Percentiles rank a stretch among this genome's conserved stretches.
Evolutionary conservation across 1,284 basidiomycete genomes (phyloP).

Genomic region (Microbotryomycetes sp.): DNA sequence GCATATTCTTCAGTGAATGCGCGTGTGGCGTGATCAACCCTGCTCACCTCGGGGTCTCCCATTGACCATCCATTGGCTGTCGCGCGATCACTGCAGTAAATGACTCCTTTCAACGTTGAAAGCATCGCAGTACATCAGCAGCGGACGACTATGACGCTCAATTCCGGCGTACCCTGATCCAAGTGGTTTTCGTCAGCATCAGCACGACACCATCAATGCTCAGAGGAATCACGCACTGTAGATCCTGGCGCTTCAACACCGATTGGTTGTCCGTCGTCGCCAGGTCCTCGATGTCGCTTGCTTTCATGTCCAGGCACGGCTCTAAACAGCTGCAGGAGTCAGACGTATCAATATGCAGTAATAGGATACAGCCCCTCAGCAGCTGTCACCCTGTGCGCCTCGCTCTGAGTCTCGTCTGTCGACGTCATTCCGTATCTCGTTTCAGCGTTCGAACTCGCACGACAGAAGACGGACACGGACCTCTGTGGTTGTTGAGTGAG

Average conservation of each 20-base stretch:
- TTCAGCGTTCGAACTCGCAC: no score
- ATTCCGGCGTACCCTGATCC: no score
- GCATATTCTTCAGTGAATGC: constrained; percentile 43
- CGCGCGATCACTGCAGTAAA: constrained; percentile 17
- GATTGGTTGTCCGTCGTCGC: neutral
- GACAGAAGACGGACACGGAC: no score
- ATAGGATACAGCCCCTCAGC: neutral
- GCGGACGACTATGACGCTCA: constrained; percentile 29
- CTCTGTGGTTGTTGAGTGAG: no score
- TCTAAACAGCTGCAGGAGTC: neutral
- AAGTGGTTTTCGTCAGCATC: no score
- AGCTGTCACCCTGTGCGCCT: constrained; percentile 63
- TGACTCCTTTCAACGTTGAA: constrained; percentile 1
- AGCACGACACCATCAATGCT: no score
- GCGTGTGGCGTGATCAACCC: neutral
- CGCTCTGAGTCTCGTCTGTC: constrained; percentile 62
- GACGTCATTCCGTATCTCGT: no score
- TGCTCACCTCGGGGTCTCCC: constrained; percentile 4
- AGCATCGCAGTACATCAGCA: constrained; percentile 34
- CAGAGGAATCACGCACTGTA: no score
- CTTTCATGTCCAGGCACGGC: neutral
- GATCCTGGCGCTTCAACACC: neutral
- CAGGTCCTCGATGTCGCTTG: neutral
- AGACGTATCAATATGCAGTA: no score
- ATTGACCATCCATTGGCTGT: constrained; percentile 21